phyloP scores from a whole-genome alignment of 192 early-diverging fungal species.

The Phycomyces blakesleeanus region DNA sequence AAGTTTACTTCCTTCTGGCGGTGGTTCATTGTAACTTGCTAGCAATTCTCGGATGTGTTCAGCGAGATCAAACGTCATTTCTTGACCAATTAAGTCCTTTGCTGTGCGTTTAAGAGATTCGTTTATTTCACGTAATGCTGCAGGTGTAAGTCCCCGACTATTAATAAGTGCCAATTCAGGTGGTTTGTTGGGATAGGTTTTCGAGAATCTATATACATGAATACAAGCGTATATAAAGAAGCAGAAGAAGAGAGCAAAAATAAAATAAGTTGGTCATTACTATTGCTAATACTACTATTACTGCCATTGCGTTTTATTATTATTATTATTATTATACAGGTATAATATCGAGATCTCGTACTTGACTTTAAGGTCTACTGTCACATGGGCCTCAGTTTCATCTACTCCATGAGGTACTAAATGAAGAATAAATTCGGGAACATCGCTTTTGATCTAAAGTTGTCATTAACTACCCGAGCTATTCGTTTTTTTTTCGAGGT shows the following conservation, averaged over 20 bases:
- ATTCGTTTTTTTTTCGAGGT: neutral
- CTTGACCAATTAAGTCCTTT: conserved; percentile 45
- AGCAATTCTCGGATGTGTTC: conserved; percentile 56
- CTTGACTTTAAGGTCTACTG: conserved; percentile 52
- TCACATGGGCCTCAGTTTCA: conserved; percentile 40
- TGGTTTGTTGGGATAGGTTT: conserved; percentile 61
- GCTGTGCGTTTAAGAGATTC: conserved; percentile 35
- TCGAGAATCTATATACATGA: conserved; percentile 46
- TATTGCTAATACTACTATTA: too few species aligned
- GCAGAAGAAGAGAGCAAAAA: too few species aligned
- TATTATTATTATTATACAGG: too few species aligned
- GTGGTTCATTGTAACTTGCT: conserved; percentile 49
- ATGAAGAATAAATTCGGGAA: conserved; percentile 51
- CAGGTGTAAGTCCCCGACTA: conserved; percentile 47
- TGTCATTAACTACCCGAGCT: neutral
- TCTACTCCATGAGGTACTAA: conserved; percentile 43
- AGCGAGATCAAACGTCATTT: conserved; percentile 69
- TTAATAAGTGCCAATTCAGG: conserved; percentile 56
- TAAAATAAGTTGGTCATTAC: too few species aligned
- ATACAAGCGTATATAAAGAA: conserved; percentile 34
- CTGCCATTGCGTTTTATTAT: too few species aligned
- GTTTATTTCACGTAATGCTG: conserved; percentile 44
- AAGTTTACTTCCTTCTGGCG: conserved; percentile 46
- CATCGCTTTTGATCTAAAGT: conserved; percentile 36
- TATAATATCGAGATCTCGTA: conserved; percentile 13